Evolutionary conservation across 1,284 basidiomycete species (phyloP).

Genomic region (Puccinia hordei): DNA sequence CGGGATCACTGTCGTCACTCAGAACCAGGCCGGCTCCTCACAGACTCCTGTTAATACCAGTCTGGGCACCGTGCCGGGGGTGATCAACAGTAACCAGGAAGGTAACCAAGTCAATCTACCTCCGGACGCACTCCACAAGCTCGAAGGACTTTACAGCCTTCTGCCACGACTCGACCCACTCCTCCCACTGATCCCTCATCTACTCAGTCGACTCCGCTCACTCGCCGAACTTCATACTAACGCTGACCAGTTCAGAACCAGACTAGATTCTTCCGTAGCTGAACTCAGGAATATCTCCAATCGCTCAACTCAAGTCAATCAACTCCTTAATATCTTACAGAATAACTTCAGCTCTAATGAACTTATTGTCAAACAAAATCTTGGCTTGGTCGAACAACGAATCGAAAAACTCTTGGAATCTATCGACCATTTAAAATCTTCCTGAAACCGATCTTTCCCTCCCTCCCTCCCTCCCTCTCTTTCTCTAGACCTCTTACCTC

Average conservation of each 20-base stretch:
- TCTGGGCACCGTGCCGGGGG: constrained; percentile 56
- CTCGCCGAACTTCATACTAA: constrained; percentile 79
- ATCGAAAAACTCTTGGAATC: constrained; percentile 66
- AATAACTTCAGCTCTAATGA: constrained; percentile 69
- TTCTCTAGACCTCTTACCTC: too few species aligned
- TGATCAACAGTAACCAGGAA: constrained; percentile 53
- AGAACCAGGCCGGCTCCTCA: constrained; percentile 54
- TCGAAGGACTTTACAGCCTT: constrained; percentile 67
- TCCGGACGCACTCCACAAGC: constrained; percentile 65
- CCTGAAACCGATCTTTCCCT: too few species aligned
- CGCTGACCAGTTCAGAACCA: constrained; percentile 69
- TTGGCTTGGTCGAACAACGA: constrained; percentile 70
- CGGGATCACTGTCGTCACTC: constrained; percentile 59
- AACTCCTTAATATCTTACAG: constrained; percentile 66
- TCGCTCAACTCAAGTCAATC: constrained; percentile 69
- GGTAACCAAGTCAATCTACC: constrained; percentile 61
- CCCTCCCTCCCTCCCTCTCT: too few species aligned
- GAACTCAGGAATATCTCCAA: constrained; percentile 69
- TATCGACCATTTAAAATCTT: constrained; percentile 62
- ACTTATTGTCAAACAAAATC: constrained; percentile 67
- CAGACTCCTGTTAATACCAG: constrained; percentile 37
- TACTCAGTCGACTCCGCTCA: constrained; percentile 82
- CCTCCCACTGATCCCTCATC: constrained; percentile 83
- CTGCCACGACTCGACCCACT: constrained; percentile 80
- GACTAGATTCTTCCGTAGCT: constrained; percentile 70